Evolutionary conservation across 2,329 filamentous ascomycete genomes (phyloP).

Genomic region (Venturia nashicola): DNA sequence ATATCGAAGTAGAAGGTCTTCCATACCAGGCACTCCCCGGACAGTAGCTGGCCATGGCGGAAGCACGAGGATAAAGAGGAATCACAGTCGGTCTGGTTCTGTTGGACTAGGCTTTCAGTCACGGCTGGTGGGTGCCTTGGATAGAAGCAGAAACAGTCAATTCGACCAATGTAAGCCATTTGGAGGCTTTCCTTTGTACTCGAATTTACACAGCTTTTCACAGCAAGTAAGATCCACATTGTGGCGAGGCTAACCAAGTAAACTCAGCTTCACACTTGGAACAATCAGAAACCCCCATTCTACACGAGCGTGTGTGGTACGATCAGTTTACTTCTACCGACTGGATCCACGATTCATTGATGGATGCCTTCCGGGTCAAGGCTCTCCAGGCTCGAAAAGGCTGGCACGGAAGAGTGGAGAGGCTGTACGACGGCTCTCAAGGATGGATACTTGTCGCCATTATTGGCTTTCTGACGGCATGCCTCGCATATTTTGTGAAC

Average conservation of each 20-base stretch:
- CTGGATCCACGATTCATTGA: conserved; percentile 96
- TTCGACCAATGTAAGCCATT: neutral
- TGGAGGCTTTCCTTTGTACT: neutral
- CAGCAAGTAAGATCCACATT: neutral
- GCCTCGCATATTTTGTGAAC: conserved; percentile 80
- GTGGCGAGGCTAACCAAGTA: neutral
- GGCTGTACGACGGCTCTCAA: conserved; percentile 75
- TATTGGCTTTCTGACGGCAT: conserved; percentile 74
- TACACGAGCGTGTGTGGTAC: conserved; percentile 91
- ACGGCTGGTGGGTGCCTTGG: conserved; percentile 48
- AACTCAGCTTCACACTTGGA: conserved; percentile 36
- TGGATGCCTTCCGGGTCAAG: conserved; percentile 82
- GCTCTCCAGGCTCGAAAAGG: conserved; percentile 70
- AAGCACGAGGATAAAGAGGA: conserved; percentile 14
- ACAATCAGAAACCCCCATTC: conserved; percentile 52
- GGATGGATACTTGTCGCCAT: conserved; percentile 90
- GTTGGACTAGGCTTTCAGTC: conserved; percentile 31
- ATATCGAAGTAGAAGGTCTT: conserved; percentile 31
- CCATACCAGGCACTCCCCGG: conserved; percentile 28
- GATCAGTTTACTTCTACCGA: conserved; percentile 97
- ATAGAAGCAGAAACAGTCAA: neutral
- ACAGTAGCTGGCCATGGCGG: conserved; percentile 23
- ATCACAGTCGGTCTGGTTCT: conserved; percentile 39
- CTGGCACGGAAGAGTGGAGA: conserved; percentile 64
- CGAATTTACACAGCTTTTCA: conserved; percentile 7